phyloP scores from a whole-genome alignment of 2,329 filamentous ascomycete species.

The Volutella citrinella region DNA sequence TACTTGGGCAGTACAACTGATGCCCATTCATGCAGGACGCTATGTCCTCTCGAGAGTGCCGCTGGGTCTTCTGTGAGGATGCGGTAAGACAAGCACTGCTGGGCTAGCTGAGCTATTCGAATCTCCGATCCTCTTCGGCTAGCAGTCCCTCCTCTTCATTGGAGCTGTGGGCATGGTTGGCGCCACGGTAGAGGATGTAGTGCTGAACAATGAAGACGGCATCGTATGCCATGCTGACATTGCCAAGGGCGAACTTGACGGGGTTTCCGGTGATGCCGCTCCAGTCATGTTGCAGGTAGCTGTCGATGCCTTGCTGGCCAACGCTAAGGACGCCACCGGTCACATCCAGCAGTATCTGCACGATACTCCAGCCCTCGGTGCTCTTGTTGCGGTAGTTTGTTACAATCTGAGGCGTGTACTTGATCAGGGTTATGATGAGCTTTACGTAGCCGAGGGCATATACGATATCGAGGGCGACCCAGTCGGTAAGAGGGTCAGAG shows the following conservation, averaged over 20 bases:
- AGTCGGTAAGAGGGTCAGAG: constrained; percentile 41
- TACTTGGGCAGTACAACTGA: no score
- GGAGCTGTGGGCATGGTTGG: constrained; percentile 4
- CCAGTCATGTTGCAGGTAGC: constrained; percentile 82
- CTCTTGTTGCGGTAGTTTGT: constrained; percentile 82
- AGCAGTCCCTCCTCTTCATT: constrained; percentile 26
- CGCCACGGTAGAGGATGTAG: constrained; percentile 67
- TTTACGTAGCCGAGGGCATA: constrained; percentile 84
- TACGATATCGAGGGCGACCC: constrained; percentile 62
- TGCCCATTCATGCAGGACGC: no score
- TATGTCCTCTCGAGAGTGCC: no score
- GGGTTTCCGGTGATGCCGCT: constrained; percentile 87
- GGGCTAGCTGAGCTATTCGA: no score
- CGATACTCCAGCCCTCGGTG: constrained; percentile 84
- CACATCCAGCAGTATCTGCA: constrained; percentile 80
- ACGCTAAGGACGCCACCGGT: constrained; percentile 78
- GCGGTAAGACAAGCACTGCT: no score
- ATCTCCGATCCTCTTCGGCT: constrained; percentile 26
- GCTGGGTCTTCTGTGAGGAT: no score
- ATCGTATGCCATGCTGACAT: constrained; percentile 85
- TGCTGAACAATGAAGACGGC: constrained; percentile 84
- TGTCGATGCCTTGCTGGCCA: constrained; percentile 79
- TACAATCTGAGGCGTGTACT: constrained; percentile 85
- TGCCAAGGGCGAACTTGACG: constrained; percentile 82
- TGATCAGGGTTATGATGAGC: constrained; percentile 81